A percentile compares a stretch with the other conserved stretches of the same genome.
These are phyloP conservation scores for Holtermannia corniformis DNA, from an alignment of 768 basidiomycete species.

Conservation along the genomic window DNA sequence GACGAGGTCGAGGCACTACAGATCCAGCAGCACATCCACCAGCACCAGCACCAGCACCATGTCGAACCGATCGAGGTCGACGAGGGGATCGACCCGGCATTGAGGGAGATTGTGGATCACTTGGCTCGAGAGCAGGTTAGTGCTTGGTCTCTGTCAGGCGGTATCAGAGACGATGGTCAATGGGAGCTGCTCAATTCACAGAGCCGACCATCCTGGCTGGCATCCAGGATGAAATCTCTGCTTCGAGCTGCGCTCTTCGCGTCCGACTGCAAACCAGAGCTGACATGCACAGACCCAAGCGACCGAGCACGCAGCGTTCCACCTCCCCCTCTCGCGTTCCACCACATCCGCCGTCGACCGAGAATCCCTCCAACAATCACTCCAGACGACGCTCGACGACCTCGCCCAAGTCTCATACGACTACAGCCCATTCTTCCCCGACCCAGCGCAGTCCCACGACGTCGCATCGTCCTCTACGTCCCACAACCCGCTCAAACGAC, in stretches of 20 bases:
- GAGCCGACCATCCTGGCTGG: background rate
- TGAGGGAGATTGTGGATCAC: conserved; percentile 36
- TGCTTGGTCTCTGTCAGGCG: background rate
- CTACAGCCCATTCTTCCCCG: background rate
- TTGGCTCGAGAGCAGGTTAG: conserved; percentile 31
- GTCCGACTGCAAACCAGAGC: no score
- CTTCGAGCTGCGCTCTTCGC: no score
- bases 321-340: background rate
- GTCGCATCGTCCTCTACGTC: background rate
- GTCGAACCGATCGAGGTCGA: conserved; percentile 1
- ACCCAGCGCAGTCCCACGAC: conserved; percentile 8
- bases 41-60: background rate
- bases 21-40: background rate
- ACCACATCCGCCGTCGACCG: conserved; percentile 3
- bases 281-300: no score
- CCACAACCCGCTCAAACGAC: conserved; percentile 47
- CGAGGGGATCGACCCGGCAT: conserved; percentile 28
- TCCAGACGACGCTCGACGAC: conserved; percentile 24
- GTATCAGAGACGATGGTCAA: no score
- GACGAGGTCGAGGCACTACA: background rate
- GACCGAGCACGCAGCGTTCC: conserved; percentile 10
- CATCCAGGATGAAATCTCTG: no score
- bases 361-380: conserved; percentile 14
- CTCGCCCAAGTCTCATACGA: conserved; percentile 7
- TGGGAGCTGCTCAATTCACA: no score